phyloP scores from a whole-genome alignment of 169 alveolate species.

The Plasmodium knowlesi region DNA sequence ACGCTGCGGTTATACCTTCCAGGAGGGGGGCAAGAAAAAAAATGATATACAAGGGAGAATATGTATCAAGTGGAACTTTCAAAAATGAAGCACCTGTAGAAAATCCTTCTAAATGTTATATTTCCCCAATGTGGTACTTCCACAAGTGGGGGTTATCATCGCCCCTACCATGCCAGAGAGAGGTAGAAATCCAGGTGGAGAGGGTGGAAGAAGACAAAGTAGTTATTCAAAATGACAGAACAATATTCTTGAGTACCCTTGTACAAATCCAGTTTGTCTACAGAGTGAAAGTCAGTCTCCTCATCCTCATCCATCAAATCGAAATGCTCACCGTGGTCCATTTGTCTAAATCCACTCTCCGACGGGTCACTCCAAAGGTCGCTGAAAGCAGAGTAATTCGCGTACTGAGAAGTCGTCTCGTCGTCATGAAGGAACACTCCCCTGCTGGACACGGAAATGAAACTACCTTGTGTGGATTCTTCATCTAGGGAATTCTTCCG shows the following conservation, averaged over 20 bases:
- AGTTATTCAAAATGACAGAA: slow-evolving; percentile 26
- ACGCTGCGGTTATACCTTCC: slow-evolving; percentile 31
- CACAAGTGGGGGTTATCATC: neutral
- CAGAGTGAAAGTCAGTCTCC: neutral
- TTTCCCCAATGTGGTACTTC: neutral
- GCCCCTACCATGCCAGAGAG: slow-evolving; percentile 39
- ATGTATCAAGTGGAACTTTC: neutral
- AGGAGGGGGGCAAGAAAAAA: neutral
- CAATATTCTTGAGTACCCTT: slow-evolving; percentile 32
- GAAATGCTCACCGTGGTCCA: neutral
- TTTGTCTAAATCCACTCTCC: neutral
- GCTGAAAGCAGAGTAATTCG: neutral
- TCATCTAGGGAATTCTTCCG: neutral
- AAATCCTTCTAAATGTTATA: neutral
- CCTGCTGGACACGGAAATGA: neutral
- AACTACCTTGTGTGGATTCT: neutral
- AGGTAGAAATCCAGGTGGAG: slow-evolving; percentile 51
- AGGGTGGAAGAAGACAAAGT: slow-evolving; percentile 51
- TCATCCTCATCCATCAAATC: neutral
- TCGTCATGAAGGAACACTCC: neutral
- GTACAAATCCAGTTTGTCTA: slow-evolving; percentile 10
- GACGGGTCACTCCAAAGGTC: neutral
- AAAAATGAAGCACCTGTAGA: neutral
- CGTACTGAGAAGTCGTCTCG: neutral
- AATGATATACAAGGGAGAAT: neutral